Evolutionary conservation across 331 rosid species (phyloP).

Genomic region (Spiraea crenata): DNA sequence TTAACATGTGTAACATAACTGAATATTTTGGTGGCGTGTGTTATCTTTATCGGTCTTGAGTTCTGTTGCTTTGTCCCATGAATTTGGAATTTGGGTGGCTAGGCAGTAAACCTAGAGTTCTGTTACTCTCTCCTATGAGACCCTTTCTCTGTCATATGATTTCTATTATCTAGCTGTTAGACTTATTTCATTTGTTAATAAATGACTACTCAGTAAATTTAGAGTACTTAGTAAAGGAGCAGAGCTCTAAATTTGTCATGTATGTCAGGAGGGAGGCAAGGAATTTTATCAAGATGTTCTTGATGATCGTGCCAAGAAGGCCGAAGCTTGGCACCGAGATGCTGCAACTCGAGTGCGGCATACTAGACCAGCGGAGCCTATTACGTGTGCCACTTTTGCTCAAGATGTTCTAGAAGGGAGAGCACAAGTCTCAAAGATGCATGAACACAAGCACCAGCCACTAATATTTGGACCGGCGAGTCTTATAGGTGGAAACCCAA

Average conservation of each 20-base stretch:
- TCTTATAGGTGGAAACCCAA: conserved; percentile 66
- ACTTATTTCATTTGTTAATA: background rate
- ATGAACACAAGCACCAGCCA: conserved; percentile 93
- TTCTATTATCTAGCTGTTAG: background rate
- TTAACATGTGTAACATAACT: background rate
- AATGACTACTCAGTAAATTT: background rate
- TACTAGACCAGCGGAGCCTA: conserved; percentile 67
- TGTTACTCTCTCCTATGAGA: no score
- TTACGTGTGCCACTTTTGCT: conserved; percentile 95
- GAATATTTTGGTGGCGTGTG: no score
- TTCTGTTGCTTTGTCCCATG: background rate
- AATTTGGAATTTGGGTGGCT: background rate
- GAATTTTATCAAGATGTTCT: conserved; percentile 66
- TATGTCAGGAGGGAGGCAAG: conserved; percentile 65
- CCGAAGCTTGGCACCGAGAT: conserved; percentile 81
- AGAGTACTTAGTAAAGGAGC: background rate
- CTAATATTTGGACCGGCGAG: conserved; percentile 90
- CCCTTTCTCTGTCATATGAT: no score
- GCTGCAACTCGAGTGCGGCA: conserved; percentile 58
- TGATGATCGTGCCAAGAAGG: conserved; percentile 73
- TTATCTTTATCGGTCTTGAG: background rate
- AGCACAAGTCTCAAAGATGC: conserved; percentile 71
- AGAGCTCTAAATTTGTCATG: conserved; percentile 18
- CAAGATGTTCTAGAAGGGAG: conserved; percentile 99
- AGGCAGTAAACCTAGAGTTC: background rate